Base-by-base conservation (phyloP, 2,329 filamentous ascomycete genomes). In the Chrysoporthe austroafricana region DNA sequence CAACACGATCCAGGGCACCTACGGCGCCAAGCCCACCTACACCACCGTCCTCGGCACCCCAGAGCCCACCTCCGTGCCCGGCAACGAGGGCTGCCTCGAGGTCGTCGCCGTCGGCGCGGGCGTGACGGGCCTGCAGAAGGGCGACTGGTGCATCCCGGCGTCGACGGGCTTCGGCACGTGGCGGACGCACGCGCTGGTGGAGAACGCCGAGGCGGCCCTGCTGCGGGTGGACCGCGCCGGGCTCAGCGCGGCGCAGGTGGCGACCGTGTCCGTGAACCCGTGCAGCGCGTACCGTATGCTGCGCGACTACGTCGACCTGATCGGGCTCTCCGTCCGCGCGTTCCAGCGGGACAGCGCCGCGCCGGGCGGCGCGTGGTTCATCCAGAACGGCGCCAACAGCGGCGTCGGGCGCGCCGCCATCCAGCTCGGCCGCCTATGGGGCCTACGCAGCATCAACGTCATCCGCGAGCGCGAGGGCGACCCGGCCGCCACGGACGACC, bases 1-100 rank as follows among this genome's bases (percentile, higher is more conserved):
- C 79, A 99, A 99, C 84, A 95, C 95, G 75, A 92, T 99, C 75
- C 96, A 99, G 83, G 96, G 96, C 72, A 94, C 95, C 4, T 99
- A 99, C 82, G 95, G 95, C 70, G 89, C 89, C 58, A 93, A 93
- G 77, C 94, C 94, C 0, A 83, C 86, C 57, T 94, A 97, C 79
- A 90, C 88, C 21, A 90, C 89, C 6, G 80, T 88, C 1, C 88
- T 99, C 65, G 92, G 94, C 66, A 97, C 94, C 0, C 72, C 88
- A 0, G 83, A 89, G 34, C 93, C 94, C 2, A 88, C 91, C 8
- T 92, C 93, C 1, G 87, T 96, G 1, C 91, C 89, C 1, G 94
- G 94, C 36, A 98, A 97, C 77, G 96, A 99, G 79, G 96, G 92
- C 59, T 93, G 95, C 52, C 97, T 97, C 73, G 93, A 98, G 79